phyloP scores from a whole-genome alignment of 768 basidiomycete genomes.

The Chalciporus sphaerocephalus region DNA sequence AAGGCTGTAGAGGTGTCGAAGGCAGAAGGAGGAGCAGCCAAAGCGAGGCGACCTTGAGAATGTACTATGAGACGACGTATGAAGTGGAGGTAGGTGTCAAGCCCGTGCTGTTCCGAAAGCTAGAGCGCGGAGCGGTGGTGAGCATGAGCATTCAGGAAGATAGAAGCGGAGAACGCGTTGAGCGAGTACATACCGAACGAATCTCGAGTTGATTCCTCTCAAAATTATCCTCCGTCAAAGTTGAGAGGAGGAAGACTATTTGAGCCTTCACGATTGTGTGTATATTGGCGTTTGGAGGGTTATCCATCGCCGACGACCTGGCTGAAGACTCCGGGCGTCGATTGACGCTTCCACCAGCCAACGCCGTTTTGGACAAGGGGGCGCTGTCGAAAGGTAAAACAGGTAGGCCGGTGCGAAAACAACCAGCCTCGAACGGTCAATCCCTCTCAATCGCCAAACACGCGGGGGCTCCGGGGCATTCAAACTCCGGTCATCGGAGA shows the following conservation, averaged over 20 bases:
- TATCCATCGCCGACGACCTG: conserved; percentile 83
- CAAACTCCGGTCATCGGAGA: conserved; percentile 25
- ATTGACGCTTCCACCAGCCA: conserved; percentile 61
- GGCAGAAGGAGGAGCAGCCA: conserved; percentile 54
- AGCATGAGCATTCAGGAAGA: conserved; percentile 9
- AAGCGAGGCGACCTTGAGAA: conserved; percentile 66
- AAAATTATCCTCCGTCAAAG: conserved; percentile 95
- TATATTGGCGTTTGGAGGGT: conserved; percentile 77
- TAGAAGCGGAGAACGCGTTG: conserved; percentile 13
- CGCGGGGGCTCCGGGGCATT: conserved; percentile 9
- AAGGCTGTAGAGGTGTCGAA: conserved; percentile 75
- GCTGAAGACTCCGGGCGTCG: conserved; percentile 72
- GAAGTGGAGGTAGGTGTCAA: conserved; percentile 96
- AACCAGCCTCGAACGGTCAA: conserved; percentile 30
- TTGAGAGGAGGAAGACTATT: conserved; percentile 95
- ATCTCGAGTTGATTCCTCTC: conserved; percentile 93
- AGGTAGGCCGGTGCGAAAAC: conserved; percentile 28
- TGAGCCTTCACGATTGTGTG: conserved; percentile 94
- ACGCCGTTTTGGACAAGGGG: conserved; percentile 55
- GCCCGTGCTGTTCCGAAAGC: conserved; percentile 95
- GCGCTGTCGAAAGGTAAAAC: conserved; percentile 32
- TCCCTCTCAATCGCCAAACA: conserved; percentile 14
- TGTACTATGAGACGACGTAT: conserved; percentile 92
- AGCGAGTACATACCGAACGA: conserved; percentile 66
- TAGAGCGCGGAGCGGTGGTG: conserved; percentile 33